Conservation (phyloP, 768 basidiomycete genomes). For the Leccinum truebloodii region DNA sequence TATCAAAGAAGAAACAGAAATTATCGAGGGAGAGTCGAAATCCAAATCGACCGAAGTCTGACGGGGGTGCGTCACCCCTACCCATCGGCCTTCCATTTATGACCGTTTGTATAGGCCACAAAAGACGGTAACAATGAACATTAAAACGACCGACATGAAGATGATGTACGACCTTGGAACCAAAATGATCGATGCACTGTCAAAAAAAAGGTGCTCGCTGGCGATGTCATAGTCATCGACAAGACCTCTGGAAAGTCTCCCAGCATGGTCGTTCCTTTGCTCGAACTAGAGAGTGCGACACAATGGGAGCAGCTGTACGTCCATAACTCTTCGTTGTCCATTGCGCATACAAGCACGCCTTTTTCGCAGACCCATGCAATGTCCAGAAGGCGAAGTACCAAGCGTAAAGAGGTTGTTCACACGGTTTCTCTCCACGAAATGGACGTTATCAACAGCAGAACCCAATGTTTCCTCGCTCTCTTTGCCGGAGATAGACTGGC, state of each 20-base stretch:
- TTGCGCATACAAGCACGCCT: slow-evolving; percentile 1
- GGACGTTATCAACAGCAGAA: slow-evolving; percentile 98
- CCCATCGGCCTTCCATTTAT: neutral
- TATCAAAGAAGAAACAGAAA: slow-evolving; percentile 96
- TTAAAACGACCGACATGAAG: slow-evolving; percentile 99
- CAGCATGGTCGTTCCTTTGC: slow-evolving; percentile 97
- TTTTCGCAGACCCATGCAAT: slow-evolving; percentile 83
- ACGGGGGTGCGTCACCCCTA: slow-evolving; percentile 71
- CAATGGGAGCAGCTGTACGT: slow-evolving; percentile 97
- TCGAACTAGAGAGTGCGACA: slow-evolving; percentile 96
- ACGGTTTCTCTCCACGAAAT: slow-evolving; percentile 98
- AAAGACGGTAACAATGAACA: slow-evolving; percentile 84
- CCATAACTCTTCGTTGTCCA: neutral
- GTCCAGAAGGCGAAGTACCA: slow-evolving; percentile 97
- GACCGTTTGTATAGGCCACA: slow-evolving; percentile 64
- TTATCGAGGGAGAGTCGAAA: slow-evolving; percentile 99
- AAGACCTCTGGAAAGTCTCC: slow-evolving; percentile 96
- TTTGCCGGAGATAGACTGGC: slow-evolving; percentile 91
- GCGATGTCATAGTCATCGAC: slow-evolving; percentile 96
- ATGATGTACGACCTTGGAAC: slow-evolving; percentile 97
- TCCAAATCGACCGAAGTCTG: slow-evolving; percentile 95
- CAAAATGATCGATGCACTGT: slow-evolving; percentile 98
- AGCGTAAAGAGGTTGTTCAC: slow-evolving; percentile 95
- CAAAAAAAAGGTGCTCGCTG: slow-evolving; percentile 94
- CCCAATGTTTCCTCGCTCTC: slow-evolving; percentile 96